Evolutionary conservation across 371 early-diverging fungal species (phyloP), one percentile per base, ranked within the genome.

Genomic region (Entomophthora muscae): DNA sequence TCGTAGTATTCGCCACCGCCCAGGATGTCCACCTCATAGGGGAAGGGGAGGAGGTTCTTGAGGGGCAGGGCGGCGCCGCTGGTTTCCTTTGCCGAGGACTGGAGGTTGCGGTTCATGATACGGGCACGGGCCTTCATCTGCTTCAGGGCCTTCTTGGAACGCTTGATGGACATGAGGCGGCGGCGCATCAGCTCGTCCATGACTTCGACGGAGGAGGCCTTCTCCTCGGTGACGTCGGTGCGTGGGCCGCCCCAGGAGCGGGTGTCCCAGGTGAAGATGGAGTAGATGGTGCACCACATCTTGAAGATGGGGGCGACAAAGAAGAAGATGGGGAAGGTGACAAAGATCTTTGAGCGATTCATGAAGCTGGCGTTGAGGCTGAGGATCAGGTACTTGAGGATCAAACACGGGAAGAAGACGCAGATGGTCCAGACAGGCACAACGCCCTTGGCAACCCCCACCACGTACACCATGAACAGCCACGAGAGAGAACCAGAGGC

Each of bases 181-280:
- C 61, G 61, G 12, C n/a, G 23, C 61, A 61, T 61, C 31, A 61
- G 42, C 42, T 61, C 33, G 21, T 61, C 33, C 61, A 61, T 61
- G 10, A 17, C 42, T 17, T 5, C 42, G 10, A 42, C 5, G 10
- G 42, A 42, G 10, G 42, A 42, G 10, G 42, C 42, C 42, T 17
- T 5, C 5, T 42, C 17, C 42, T 5, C 42, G 10, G 42, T 42
- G 42, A 42, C 42, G 42, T 42, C 42, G 42, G 42, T 42, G 42
- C 42, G 42, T 17, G 42, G 42, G 10, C 42, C 42, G 17, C 42
- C 42, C 42, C 42, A 42, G 42, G 42, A 10, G 10, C 42, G 42
- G 10, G 42, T 42, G 17, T 42, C 42, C 42, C 42, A 42, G 10
- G 42, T 42, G 42, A 42, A 17, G 42, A 42, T 42, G 42, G 10